These are phyloP conservation scores for Nitzschia sp. DNA, from an alignment of 108 stramenopile species.

Conservation along the genomic window DNA sequence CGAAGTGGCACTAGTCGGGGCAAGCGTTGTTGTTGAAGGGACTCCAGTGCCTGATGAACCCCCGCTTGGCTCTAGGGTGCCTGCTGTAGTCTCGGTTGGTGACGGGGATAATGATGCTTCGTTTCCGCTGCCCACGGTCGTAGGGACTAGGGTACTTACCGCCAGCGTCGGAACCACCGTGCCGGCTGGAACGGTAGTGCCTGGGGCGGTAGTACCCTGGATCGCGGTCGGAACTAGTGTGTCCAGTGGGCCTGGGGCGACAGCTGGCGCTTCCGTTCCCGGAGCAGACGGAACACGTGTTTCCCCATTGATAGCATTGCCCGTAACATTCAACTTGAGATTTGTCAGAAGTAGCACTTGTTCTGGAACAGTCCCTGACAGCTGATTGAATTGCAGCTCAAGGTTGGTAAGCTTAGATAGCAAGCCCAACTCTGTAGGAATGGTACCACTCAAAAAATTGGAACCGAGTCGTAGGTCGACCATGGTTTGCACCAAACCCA, in stretches of 20 bases:
- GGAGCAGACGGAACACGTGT: neutral
- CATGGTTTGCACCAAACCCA: conserved; percentile 7
- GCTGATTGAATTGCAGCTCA: conserved; percentile 2
- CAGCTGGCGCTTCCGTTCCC: neutral
- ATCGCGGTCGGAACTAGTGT: neutral
- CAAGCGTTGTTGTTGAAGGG: too few relatives aligned
- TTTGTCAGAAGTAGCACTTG: conserved; percentile 8
- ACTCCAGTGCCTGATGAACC: too few relatives aligned
- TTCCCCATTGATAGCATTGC: neutral
- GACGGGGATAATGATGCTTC: too few relatives aligned
- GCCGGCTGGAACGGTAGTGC: neutral
- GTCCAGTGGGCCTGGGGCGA: neutral
- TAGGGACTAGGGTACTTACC: too few relatives aligned
- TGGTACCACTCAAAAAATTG: conserved; percentile 33
- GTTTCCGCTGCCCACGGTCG: too few relatives aligned
- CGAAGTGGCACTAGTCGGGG: too few relatives aligned
- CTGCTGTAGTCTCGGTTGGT: too few relatives aligned
- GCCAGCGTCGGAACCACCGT: too few relatives aligned
- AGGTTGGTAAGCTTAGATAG: conserved; percentile 32
- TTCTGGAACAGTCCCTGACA: conserved; percentile 31
- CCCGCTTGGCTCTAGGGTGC: too few relatives aligned
- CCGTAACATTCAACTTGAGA: neutral
- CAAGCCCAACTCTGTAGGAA: conserved; percentile 35
- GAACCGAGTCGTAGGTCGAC: conserved; percentile 14
- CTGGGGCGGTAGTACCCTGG: neutral